Evolutionary conservation across 805 yeast species (phyloP).

Genomic region (Yarrowia bubula): DNA sequence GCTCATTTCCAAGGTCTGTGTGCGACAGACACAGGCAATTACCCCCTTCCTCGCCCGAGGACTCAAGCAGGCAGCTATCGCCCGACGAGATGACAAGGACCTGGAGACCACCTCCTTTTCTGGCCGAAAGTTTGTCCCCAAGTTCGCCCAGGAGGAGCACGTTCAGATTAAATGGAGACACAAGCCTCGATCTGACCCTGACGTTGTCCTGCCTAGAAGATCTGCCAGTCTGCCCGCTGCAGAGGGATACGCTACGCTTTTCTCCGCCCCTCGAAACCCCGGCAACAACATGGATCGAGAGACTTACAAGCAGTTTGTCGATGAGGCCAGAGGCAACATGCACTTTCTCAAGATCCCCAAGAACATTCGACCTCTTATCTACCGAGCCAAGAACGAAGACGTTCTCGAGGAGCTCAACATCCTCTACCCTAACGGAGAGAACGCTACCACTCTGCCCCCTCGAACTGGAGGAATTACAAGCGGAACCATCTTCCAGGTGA

Average conservation of each 20-base stretch:
- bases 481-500: not conserved
- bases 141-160: conserved; percentile 25
- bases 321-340: not conserved
- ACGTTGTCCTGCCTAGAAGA: not conserved
- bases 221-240: not conserved
- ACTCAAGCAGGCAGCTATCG: not conserved
- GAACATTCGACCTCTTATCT: conserved; percentile 21
- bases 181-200: conserved; percentile 8
- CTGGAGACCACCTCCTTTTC: conserved; percentile 16
- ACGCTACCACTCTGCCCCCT: conserved; percentile 4
- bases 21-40: conserved; percentile 14
- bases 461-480: not conserved
- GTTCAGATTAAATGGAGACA: conserved; percentile 6
- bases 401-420: conserved; percentile 20
- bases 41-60: not conserved
- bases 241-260: not conserved
- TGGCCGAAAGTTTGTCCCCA: conserved; percentile 16
- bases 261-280: not conserved
- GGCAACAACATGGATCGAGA: not conserved
- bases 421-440: conserved; percentile 2
- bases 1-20: conserved; percentile 25
- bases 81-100: not conserved
- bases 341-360: conserved; percentile 25
- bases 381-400: conserved; percentile 11
- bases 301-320: not conserved